Evolutionary conservation across 139 green algal species (phyloP).

Genomic region (Gonium pectorale): DNA sequence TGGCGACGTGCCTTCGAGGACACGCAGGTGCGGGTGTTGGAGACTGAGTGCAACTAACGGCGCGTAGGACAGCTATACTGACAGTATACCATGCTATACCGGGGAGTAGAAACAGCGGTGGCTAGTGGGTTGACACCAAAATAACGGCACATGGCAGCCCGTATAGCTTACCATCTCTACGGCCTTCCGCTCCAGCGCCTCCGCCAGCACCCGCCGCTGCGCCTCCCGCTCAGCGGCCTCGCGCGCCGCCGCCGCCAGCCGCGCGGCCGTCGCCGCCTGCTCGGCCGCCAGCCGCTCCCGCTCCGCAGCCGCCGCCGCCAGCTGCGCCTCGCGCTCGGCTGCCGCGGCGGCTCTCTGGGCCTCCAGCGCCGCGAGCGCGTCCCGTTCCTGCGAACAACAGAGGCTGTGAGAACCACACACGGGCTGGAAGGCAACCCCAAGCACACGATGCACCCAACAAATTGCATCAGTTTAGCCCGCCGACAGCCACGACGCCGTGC

Average conservation of each 20-base stretch:
- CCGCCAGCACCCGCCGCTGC: neutral
- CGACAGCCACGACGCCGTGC: too few relatives aligned
- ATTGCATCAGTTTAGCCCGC: too few relatives aligned
- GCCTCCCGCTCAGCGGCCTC: slow-evolving; percentile 4
- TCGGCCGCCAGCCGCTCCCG: neutral
- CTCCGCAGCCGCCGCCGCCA: neutral
- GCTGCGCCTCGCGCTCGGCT: neutral
- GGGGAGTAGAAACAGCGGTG: too few relatives aligned
- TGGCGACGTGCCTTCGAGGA: neutral
- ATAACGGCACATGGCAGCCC: too few relatives aligned
- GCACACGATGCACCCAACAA: too few relatives aligned
- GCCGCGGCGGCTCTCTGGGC: neutral
- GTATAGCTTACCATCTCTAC: neutral
- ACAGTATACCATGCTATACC: too few relatives aligned
- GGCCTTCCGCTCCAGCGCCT: neutral
- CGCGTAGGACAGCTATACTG: too few relatives aligned
- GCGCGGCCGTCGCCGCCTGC: neutral
- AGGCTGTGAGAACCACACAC: too few relatives aligned
- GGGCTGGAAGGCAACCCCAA: too few relatives aligned
- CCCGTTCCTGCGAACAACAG: neutral
- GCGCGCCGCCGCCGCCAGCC: neutral
- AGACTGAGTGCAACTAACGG: too few relatives aligned
- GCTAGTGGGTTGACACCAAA: too few relatives aligned
- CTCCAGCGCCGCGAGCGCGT: slow-evolving; percentile 13
- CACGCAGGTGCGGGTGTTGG: too few relatives aligned